A percentile compares a stretch with the other conserved stretches of the same genome.
Conservation (phyloP, 495 filamentous ascomycete genomes). For the Beverwykella pulmonaria region DNA sequence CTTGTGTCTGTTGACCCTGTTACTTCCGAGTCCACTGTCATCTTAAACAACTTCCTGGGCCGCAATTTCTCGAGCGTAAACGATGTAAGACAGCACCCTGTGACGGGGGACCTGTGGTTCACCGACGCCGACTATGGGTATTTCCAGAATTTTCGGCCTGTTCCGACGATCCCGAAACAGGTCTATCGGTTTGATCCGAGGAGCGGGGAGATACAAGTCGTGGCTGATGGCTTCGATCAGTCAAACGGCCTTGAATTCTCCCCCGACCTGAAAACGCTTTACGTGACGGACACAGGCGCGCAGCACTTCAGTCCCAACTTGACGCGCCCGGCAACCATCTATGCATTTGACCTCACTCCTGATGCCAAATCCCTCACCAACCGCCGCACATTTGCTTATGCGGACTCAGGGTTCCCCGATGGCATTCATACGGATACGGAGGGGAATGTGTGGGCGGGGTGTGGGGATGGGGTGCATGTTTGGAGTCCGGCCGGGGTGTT, state of each 20-base stretch:
- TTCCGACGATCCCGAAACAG: constrained; percentile 53
- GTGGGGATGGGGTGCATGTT: constrained; percentile 42
- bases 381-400: constrained; percentile 43
- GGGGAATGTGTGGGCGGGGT: constrained; percentile 37
- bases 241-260: constrained; percentile 53
- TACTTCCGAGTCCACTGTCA: constrained; percentile 32
- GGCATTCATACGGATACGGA: constrained; percentile 40
- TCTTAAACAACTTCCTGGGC: constrained; percentile 44
- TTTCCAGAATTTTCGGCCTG: constrained; percentile 52
- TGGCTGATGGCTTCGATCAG: constrained; percentile 49
- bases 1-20: constrained; percentile 40
- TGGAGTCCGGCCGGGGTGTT: constrained; percentile 36
- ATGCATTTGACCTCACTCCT: constrained; percentile 43
- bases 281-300: constrained; percentile 52
- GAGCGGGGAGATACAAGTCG: constrained; percentile 51
- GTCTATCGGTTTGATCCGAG: constrained; percentile 59
- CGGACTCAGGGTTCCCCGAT: constrained; percentile 40
- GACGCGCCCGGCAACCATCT: constrained; percentile 43
- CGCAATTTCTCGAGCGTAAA: constrained; percentile 42
- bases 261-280: constrained; percentile 50
- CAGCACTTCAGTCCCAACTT: constrained; percentile 36
- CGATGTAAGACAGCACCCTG: constrained; percentile 43
- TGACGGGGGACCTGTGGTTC: constrained; percentile 58
- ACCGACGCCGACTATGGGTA: constrained; percentile 56
- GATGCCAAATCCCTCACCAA: constrained; percentile 36